A percentile compares a stretch with the other conserved stretches of the same genome.
phyloP scores from a whole-genome alignment of 1,284 basidiomycete species.

The Apiotrichum mycotoxinovorans region DNA sequence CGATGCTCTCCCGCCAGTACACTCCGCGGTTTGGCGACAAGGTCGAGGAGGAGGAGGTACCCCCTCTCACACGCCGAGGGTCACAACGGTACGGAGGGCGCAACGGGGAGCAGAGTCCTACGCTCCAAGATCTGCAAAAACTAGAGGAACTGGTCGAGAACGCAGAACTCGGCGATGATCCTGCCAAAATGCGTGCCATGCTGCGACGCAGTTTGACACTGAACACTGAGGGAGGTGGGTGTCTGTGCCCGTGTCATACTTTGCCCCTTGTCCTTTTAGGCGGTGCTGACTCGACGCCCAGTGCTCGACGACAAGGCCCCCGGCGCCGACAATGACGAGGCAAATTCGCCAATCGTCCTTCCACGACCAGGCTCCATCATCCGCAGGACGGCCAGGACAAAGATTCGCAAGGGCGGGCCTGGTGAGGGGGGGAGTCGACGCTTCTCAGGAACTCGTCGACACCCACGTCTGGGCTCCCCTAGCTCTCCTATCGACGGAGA shows the following conservation, averaged over 20 bases:
- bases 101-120: constrained; percentile 64
- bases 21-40: constrained; percentile 70
- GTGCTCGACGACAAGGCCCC: constrained; percentile 37
- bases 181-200: constrained; percentile 73
- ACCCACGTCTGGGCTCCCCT: background rate
- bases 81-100: constrained; percentile 58
- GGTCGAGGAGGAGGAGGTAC: constrained; percentile 62
- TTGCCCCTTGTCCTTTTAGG: background rate
- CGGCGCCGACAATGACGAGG: constrained; percentile 18
- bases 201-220: constrained; percentile 83
- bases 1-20: constrained; percentile 87
- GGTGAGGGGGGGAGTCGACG: constrained; percentile 77
- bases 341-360: constrained; percentile 80
- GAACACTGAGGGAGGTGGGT: constrained; percentile 52
- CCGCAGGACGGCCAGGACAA: constrained; percentile 85
- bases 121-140: constrained; percentile 85
- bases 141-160: constrained; percentile 89
- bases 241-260: constrained; percentile 67
- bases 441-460: constrained; percentile 54
- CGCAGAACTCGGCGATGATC: constrained; percentile 76
- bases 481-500: background rate
- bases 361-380: constrained; percentile 81
- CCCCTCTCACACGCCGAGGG: constrained; percentile 61
- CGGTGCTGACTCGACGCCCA: constrained; percentile 16
- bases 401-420: constrained; percentile 82